Base-by-base conservation (phyloP, 2,329 filamentous ascomycete genomes). In the Teratosphaeria epicoccoides region DNA sequence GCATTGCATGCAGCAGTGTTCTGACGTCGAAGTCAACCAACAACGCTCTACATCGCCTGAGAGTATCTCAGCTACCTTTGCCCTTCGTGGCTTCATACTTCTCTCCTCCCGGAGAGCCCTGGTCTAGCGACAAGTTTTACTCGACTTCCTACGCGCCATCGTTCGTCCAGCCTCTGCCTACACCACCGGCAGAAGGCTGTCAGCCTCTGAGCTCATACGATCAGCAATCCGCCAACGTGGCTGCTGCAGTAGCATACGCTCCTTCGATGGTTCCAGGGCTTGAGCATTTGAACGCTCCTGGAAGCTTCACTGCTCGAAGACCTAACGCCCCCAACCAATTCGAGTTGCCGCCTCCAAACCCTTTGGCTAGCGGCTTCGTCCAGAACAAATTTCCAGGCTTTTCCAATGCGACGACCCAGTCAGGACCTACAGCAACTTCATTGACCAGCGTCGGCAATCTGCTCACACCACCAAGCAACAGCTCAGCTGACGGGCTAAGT, bases 251-350 rank as follows among this genome's bases (percentile, higher is more conserved):
- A 65, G 74, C 78, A 62, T 77, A 76, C 63, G 75, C 77, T 66
- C 71, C 43, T 66, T 78, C 76, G 67, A 84, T 83, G 80, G 77
- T 80, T 71, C 73, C 78, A 66, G 75, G 76, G 65, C 70, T 80
- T 65, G 79, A 83, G 68, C 72, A 73, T 67, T 77, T 83, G 72
- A 76, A 76, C 68, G 73, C 76, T 62, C 76, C 79, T 61, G 75
- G 78, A 65, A 85, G 84, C 72, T 82, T 89, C 66, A 80, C 83
- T 60, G 77, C 83, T 68, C 80, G 85, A 63, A 80, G 85, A 68
- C 80, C 82, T 64, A 84, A 84, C 63, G 81, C 84, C 56, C 80
- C 79, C 52, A 78, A 79, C 61, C 76, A 89, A 56, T 87, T 87
- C 65, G 81, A 85, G 63, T 78, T 88, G 48, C 80, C 81, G 57